Conservation (phyloP, 2,329 filamentous ascomycete species). For the Graphium sp. region DNA sequence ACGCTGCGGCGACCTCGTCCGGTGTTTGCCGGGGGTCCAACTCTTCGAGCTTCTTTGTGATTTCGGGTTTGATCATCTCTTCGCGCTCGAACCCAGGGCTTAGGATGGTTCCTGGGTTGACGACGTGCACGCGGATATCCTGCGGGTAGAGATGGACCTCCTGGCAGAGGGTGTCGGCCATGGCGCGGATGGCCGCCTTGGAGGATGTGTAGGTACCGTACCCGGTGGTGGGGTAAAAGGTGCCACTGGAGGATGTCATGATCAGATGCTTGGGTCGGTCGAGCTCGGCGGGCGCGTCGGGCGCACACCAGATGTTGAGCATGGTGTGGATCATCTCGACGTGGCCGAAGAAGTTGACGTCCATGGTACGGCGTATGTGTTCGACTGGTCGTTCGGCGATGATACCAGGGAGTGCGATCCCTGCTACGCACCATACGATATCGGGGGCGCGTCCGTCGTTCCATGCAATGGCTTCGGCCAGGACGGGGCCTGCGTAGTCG, state of each 20-base stretch:
- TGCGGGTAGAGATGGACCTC: conserved; percentile 80
- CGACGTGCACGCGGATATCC: conserved; percentile 62
- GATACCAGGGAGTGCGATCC: conserved; percentile 54
- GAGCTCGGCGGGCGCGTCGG: conserved; percentile 22
- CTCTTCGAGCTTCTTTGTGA: conserved; percentile 67
- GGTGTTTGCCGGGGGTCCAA: conserved; percentile 67
- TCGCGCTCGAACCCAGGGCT: conserved; percentile 62
- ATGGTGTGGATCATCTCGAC: conserved; percentile 75
- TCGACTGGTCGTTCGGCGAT: conserved; percentile 59
- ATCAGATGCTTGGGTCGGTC: conserved; percentile 57
- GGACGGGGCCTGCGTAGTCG: conserved; percentile 50
- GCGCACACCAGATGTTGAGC: conserved; percentile 55
- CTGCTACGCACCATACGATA: conserved; percentile 83
- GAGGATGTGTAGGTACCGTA: conserved; percentile 72
- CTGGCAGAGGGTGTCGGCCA: conserved; percentile 70
- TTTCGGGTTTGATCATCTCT: conserved; percentile 59
- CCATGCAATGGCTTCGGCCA: conserved; percentile 61
- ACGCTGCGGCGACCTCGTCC: conserved; percentile 54
- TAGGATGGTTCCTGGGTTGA: conserved; percentile 73
- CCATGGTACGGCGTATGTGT: conserved; percentile 63
- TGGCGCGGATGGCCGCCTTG: conserved; percentile 69
- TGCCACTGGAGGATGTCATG: conserved; percentile 65
- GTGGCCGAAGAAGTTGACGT: conserved; percentile 78
- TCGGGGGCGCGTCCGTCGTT: conserved; percentile 61
- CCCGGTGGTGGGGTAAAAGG: conserved; percentile 62